Percentiles rank a stretch among this genome's conserved stretches.
Evolutionary conservation across 768 basidiomycete species (phyloP).

Genomic region (Amanita pseudoporphyria): DNA sequence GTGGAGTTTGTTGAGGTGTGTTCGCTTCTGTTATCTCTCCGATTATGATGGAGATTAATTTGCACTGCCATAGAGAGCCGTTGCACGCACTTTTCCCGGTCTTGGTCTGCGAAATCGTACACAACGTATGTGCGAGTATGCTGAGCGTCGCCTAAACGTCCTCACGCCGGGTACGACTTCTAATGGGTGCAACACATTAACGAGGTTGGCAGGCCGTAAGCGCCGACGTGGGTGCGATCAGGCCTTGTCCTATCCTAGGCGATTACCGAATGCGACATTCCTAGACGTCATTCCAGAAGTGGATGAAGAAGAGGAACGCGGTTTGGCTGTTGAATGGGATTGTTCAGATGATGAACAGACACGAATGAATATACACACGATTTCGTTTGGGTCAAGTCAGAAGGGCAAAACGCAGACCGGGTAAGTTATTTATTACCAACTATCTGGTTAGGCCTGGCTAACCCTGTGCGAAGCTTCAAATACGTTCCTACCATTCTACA

Average conservation of each 20-base stretch:
- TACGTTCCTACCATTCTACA: conserved; percentile 36
- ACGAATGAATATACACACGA: conserved; percentile 35
- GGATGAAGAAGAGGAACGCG: conserved; percentile 18
- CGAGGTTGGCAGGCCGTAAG: conserved; percentile 32
- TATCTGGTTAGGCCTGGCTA: background rate
- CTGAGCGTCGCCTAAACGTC: conserved; percentile 42
- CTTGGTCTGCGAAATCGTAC: conserved; percentile 50
- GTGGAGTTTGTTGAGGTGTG: conserved; percentile 58
- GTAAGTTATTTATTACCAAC: conserved; percentile 22
- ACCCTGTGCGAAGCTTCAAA: conserved; percentile 33
- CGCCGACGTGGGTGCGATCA: conserved; percentile 29
- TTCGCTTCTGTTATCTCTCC: conserved; percentile 8
- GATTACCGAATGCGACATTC: conserved; percentile 29
- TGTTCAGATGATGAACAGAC: conserved; percentile 23
- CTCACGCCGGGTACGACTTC: conserved; percentile 26
- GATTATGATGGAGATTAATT: background rate
- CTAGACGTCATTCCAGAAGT: conserved; percentile 31
- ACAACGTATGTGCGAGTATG: conserved; percentile 61
- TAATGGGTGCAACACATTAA: conserved; percentile 13
- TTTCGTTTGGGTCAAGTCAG: conserved; percentile 36
- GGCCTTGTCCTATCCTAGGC: conserved; percentile 19
- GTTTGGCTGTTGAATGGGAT: background rate
- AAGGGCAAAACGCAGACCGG: conserved; percentile 31
- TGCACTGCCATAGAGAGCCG: conserved; percentile 31
- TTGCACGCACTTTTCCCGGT: conserved; percentile 39